These are phyloP conservation scores for Marasmius fiardii DNA, from an alignment of 1,284 basidiomycete species.

Conservation along the genomic window DNA sequence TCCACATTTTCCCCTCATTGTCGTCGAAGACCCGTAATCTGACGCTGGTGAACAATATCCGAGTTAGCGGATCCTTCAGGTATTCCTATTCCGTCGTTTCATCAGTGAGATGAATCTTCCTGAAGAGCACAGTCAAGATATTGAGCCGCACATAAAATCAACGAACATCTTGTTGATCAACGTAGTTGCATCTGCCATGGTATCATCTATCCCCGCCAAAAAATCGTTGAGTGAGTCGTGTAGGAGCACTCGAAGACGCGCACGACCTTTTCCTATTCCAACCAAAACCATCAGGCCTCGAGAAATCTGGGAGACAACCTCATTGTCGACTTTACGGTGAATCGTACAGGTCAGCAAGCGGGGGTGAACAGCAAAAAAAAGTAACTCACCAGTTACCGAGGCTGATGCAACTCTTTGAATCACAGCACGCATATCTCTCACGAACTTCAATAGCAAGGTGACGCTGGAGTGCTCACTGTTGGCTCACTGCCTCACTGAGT, in stretches of 20 bases:
- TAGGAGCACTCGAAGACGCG: slow-evolving; percentile 10
- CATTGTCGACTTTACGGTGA: slow-evolving; percentile 54
- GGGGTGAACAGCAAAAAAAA: slow-evolving; percentile 1
- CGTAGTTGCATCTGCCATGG: slow-evolving; percentile 60
- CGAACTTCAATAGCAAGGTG: too few species aligned
- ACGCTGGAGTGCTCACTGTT: too few species aligned
- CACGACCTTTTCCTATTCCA: slow-evolving; percentile 77
- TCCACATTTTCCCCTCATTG: slow-evolving; percentile 69
- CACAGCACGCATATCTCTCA: slow-evolving; percentile 64
- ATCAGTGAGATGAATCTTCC: neutral
- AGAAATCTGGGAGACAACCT: slow-evolving; percentile 76
- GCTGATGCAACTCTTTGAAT: slow-evolving; percentile 75
- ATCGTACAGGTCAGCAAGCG: slow-evolving; percentile 9
- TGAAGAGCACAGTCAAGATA: neutral
- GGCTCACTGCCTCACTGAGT: too few species aligned
- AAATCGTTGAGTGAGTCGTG: slow-evolving; percentile 16
- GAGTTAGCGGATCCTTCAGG: neutral
- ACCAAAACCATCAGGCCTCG: slow-evolving; percentile 85
- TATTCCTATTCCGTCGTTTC: neutral
- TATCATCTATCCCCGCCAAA: slow-evolving; percentile 63
- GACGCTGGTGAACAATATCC: slow-evolving; percentile 40
- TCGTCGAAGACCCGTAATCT: slow-evolving; percentile 74
- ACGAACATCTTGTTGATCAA: slow-evolving; percentile 78
- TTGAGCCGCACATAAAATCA: neutral
- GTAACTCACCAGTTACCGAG: slow-evolving; percentile 60